Base-by-base conservation (phyloP, 176 grass and related monocot genomes). In the Neostapfia colusana region DNA sequence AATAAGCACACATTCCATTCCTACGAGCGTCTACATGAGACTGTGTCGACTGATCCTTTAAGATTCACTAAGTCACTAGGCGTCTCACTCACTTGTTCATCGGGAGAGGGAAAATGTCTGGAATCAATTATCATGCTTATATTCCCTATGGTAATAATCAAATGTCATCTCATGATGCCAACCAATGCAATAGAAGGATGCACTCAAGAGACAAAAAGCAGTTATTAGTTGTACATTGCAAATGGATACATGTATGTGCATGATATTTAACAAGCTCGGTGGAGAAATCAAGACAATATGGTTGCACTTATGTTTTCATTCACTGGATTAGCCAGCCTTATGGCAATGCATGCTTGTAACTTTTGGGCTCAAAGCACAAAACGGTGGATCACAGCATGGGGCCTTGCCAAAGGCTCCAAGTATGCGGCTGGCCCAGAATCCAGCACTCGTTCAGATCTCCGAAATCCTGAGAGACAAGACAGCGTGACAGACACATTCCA, bases 381-480 rank as follows among this genome's bases (percentile, higher is more conserved):
- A 15, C 1, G 2, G 4, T 69, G 55, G 56, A 63, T 63, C 70
- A 70, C 35, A 45, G 25, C n/a, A 65, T 38, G 39, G 10, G 54
- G 34, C 42, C 63, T 13, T 74, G 50, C 14, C 53, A 74, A 74
- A 57, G 14, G n/a, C 36, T 67, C 76, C 68, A 23, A 48, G 16
- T 42, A 62, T n/a, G n/a, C n/a, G n/a, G 62, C 54, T 51, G 58
- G 83, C 76, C 39, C 16, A 74, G 60, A 16, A 24, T 41, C 49
- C 21, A 42, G n/a, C 48, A 11, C 40, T 42, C 40, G 40, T 42
- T 10, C 8, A 42, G 40, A 42, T n/a, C 40, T 42, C 40, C 40
- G 10, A 31, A 31, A 31, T 31, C 31, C 31, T 31, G 10, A 43
- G 42, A 27, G 69, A 37, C 49, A 24, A 4, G 50, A 57, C 35